Percentiles rank a stretch among this genome's conserved stretches.
phyloP scores from a whole-genome alignment of 163 green algal species.

The Picocystis sp. region DNA sequence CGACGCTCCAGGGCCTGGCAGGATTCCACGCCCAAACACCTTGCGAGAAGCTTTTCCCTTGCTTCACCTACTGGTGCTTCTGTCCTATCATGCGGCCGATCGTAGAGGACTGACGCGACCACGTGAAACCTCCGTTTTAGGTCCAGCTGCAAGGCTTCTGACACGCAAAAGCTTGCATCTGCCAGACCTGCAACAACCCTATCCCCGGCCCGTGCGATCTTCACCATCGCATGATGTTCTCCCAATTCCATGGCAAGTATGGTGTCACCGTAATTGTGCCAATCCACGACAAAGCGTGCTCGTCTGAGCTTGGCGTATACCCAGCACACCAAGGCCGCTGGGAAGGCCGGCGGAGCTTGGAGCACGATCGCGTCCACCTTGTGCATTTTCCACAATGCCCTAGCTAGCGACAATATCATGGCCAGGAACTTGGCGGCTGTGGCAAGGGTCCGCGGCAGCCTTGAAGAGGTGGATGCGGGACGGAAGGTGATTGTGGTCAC shows the following conservation, averaged over 20 bases:
- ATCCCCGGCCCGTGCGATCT: neutral
- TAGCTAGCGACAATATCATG: conserved; percentile 41
- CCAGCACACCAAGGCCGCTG: conserved; percentile 56
- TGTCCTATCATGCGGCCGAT: conserved; percentile 59
- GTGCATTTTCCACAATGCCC: conserved; percentile 17
- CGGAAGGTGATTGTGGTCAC: too few relatives aligned
- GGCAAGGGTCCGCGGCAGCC: conserved; percentile 26
- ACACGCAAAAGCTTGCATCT: conserved; percentile 65
- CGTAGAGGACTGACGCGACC: conserved; percentile 62
- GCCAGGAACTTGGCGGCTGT: conserved; percentile 46
- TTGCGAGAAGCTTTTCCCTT: conserved; percentile 1
- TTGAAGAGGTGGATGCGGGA: too few relatives aligned
- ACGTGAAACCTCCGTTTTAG: conserved; percentile 20
- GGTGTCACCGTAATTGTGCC: conserved; percentile 91
- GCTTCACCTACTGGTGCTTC: conserved; percentile 7
- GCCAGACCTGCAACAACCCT: conserved; percentile 6
- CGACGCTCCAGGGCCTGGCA: conserved; percentile 1
- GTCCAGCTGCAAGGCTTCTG: conserved; percentile 46
- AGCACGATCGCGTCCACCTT: conserved; percentile 34
- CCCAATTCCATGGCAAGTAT: conserved; percentile 60
- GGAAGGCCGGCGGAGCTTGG: conserved; percentile 83
- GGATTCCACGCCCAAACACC: neutral
- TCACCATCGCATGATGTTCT: conserved; percentile 30
- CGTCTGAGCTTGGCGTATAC: conserved; percentile 38
- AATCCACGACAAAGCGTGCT: conserved; percentile 70